Evolutionary conservation across 1,139 yeast genomes (phyloP), one percentile per base, ranked within the genome.

Genomic region (Sugiyamaella novakii): DNA sequence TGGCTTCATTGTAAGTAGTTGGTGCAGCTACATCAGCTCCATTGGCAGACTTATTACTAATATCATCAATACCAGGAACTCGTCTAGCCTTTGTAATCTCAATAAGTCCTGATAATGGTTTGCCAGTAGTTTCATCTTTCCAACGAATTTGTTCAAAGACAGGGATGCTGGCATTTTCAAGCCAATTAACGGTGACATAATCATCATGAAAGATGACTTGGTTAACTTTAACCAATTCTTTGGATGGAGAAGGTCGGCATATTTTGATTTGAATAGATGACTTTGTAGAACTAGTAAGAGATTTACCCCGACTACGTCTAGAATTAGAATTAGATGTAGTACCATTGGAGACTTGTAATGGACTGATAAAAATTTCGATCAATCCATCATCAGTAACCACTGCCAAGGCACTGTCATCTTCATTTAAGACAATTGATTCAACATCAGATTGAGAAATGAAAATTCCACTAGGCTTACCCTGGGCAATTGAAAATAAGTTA

Each of bases 21-120:
- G 84, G 76, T 0, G 95, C 83, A 1, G 96, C 89, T 2, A 80
- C 64, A 68, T 87, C 96, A 52, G 78, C 80, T 3, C 87, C 88
- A 50, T 73, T 71, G 36, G 71, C 61, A 11, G 50, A 51, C 18
- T 54, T 46, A 15, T 60, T 57, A 24, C 59, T 62, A 8, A 49
- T 44, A 3, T 49, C 43, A 11, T 54, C 55, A 8, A 50, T 35
- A 18, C 43, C 41, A 8, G 56, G 40, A 14, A 58, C 54, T 15
- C 49, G 46, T 21, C 59, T 50, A 21, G 57, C 57, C 38, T 53
- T 58, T 21, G 47, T 49, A 17, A 60, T 41, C 34, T 56, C 59
- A 39, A 59, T 47, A 2, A 54, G 50, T n/a, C 59, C 58, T 22
- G 50, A 43, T 24, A 53, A 44, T 27, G 51, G 50, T 31, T 47